These are phyloP conservation scores for Aspergillus flavus DNA, from an alignment of 2,329 filamentous ascomycete species.

Conservation along the genomic window DNA sequence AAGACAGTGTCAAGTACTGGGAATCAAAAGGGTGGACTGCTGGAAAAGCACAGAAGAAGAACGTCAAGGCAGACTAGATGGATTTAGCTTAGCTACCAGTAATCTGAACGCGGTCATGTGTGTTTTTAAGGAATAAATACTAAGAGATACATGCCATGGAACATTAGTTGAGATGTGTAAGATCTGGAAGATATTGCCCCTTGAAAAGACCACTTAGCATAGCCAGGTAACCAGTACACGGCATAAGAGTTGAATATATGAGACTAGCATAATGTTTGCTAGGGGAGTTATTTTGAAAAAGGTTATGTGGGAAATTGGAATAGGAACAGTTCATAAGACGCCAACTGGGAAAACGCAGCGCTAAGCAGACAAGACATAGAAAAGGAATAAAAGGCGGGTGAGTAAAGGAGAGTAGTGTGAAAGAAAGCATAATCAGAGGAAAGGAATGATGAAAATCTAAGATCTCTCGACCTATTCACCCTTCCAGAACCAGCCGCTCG, in stretches of 20 bases:
- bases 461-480: conserved; percentile 19
- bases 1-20: conserved; percentile 48
- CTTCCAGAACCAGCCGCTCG: conserved; percentile 44
- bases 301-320: not conserved
- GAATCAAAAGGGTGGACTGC: conserved; percentile 41
- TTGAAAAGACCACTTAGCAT: not conserved
- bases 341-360: not conserved
- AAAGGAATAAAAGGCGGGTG: not conserved
- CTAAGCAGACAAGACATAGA: not conserved
- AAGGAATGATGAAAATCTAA: not conserved
- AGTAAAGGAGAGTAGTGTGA: not conserved
- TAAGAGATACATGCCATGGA: not conserved
- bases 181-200: not conserved
- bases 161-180: not conserved
- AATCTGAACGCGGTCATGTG: not conserved
- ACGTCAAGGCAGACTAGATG: conserved; percentile 35
- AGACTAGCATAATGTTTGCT: not conserved
- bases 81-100: not conserved
- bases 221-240: not conserved
- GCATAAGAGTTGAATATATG: not conserved
- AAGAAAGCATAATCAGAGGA: not conserved
- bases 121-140: not conserved
- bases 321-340: not conserved
- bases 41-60: conserved; percentile 38
- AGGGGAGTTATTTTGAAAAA: not conserved